phyloP scores from a whole-genome alignment of 2,329 filamentous ascomycete genomes.

The Fusarium keratoplasticum region DNA sequence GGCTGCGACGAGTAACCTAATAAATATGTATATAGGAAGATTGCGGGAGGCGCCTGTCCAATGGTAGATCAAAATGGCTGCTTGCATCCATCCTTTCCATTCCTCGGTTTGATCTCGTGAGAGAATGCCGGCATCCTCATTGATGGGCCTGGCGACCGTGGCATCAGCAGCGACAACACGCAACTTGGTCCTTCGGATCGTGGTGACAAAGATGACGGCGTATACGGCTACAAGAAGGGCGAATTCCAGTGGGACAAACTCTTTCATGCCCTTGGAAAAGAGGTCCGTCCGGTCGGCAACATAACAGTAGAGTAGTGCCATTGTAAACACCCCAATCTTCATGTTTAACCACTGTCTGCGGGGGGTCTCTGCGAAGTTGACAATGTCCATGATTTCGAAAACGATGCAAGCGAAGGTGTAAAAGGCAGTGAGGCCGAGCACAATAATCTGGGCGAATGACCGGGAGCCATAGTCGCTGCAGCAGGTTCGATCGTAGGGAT shows the following conservation, averaged over 20 bases:
- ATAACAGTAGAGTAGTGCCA: constrained; percentile 44
- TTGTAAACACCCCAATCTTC: constrained; percentile 42
- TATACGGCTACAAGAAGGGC: constrained; percentile 23
- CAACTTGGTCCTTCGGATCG: constrained; percentile 32
- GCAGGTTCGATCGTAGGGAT: constrained; percentile 63
- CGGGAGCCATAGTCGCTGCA: constrained; percentile 59
- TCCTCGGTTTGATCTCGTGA: constrained; percentile 70
- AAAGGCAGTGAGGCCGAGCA: constrained; percentile 34
- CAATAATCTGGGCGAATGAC: constrained; percentile 36
- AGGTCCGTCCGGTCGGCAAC: constrained; percentile 45
- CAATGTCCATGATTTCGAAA: constrained; percentile 28
- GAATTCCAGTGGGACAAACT: constrained; percentile 36
- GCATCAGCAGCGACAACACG: constrained; percentile 14
- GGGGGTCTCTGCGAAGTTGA: constrained; percentile 16
- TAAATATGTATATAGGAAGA: constrained; percentile 65
- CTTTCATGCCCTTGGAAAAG: constrained; percentile 44
- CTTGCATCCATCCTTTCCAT: constrained; percentile 76
- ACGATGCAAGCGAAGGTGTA: constrained; percentile 36
- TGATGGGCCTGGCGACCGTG: not conserved
- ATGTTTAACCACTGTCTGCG: constrained; percentile 34
- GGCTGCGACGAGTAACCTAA: constrained; percentile 64
- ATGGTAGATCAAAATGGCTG: constrained; percentile 64
- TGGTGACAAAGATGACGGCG: constrained; percentile 15
- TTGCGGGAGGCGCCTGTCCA: constrained; percentile 63
- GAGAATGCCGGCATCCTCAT: constrained; percentile 38